Conservation (phyloP, 2,329 filamentous ascomycete species). For the Fusarium armeniacum region DNA sequence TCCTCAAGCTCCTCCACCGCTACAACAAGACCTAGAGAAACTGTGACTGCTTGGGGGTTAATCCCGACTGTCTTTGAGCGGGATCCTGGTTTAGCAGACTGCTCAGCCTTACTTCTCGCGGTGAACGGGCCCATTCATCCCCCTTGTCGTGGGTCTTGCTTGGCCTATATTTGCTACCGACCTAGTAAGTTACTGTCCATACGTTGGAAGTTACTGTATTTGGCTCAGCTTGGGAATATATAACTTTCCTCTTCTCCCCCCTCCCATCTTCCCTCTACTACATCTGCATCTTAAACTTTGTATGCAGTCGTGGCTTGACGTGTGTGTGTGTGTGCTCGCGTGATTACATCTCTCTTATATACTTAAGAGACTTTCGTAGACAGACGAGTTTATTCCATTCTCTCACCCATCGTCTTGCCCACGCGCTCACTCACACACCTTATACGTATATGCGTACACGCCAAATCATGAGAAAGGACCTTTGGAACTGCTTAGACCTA, state of each 20-base stretch:
- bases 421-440: constrained; percentile 17
- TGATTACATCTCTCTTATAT: constrained; percentile 43
- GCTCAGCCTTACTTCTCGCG: constrained; percentile 51
- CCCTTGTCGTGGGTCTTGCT: constrained; percentile 44
- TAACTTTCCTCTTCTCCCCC: constrained; percentile 43
- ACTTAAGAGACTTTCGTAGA: constrained; percentile 42
- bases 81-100: constrained; percentile 43
- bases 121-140: constrained; percentile 39
- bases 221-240: constrained; percentile 44
- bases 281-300: constrained; percentile 35
- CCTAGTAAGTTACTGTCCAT: not conserved
- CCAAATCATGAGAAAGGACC: constrained; percentile 46
- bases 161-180: constrained; percentile 38
- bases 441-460: constrained; percentile 27
- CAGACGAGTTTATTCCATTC: constrained; percentile 33
- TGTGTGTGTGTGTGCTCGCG: constrained; percentile 49
- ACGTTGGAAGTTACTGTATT: constrained; percentile 32
- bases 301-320: constrained; percentile 40
- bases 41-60: constrained; percentile 26
- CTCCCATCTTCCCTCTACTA: constrained; percentile 27
- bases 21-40: constrained; percentile 20
- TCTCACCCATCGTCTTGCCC: constrained; percentile 13
- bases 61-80: constrained; percentile 36
- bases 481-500: constrained; percentile 39
- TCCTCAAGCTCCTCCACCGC: constrained; percentile 41